Conservation (phyloP, 2,329 filamentous ascomycete species). For the Aureobasidium musti region DNA sequence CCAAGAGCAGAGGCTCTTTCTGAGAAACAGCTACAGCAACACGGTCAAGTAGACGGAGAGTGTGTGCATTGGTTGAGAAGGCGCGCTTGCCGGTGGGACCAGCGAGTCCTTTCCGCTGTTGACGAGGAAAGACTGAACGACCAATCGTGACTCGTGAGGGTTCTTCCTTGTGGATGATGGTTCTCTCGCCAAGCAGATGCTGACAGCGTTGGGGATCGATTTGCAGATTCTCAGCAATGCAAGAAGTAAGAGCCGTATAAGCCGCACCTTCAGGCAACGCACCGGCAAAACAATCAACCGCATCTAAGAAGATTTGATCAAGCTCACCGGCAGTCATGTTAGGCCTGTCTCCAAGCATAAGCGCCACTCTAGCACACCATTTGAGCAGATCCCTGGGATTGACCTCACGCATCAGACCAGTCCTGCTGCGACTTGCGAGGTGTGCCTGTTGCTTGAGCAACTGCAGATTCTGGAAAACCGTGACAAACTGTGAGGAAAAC, state of each 20-base stretch:
- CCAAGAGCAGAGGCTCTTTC: conserved; percentile 85
- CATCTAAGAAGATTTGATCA: conserved; percentile 90
- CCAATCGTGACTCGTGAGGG: conserved; percentile 38
- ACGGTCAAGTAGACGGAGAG: conserved; percentile 81
- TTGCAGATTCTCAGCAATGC: conserved; percentile 83
- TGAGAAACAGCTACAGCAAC: conserved; percentile 79
- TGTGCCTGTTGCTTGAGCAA: conserved; percentile 46
- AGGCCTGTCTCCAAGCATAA: conserved; percentile 62
- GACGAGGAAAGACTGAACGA: conserved; percentile 36
- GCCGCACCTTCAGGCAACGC: conserved; percentile 68
- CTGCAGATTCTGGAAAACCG: conserved; percentile 54
- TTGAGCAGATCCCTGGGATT: conserved; percentile 83
- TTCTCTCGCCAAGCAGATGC: conserved; percentile 72
- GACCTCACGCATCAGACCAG: conserved; percentile 60
- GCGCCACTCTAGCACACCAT: conserved; percentile 77
- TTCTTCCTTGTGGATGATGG: conserved; percentile 64
- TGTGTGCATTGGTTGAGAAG: conserved; percentile 88
- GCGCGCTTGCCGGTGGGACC: conserved; percentile 30
- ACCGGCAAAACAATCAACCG: conserved; percentile 87
- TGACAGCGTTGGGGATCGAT: conserved; percentile 79
- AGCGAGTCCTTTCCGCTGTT: conserved; percentile 19
- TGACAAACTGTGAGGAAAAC: conserved; percentile 58
- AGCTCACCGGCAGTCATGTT: conserved; percentile 68
- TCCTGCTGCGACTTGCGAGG: conserved; percentile 55
- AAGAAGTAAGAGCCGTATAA: conserved; percentile 61